Evolutionary conservation across 257 asterid genomes (phyloP).

Genomic region (Catharanthus roseus): DNA sequence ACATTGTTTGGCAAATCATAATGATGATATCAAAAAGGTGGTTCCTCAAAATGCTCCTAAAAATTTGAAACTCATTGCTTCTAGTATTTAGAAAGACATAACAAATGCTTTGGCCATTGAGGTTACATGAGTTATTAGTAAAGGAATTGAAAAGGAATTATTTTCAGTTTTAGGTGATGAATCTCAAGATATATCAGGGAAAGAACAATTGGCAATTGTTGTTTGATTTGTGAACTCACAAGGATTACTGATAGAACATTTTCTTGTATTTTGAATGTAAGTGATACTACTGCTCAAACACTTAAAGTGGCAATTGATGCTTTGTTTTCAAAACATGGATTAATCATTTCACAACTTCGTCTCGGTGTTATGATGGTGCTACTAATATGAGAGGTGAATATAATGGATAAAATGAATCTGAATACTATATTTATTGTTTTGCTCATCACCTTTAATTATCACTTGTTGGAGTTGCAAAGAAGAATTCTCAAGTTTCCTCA

Average conservation of each 20-base stretch:
- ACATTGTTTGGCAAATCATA: constrained; percentile 1
- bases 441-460: too few relatives aligned
- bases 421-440: too few relatives aligned
- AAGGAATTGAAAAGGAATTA: too few relatives aligned
- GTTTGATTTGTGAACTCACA: background rate
- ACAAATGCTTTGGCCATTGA: constrained; percentile 1
- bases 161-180: too few relatives aligned
- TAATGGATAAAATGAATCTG: too few relatives aligned
- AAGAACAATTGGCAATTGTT: constrained; percentile 1
- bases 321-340: too few relatives aligned
- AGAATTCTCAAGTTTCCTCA: background rate
- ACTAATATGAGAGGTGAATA: too few relatives aligned
- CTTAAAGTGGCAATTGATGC: too few relatives aligned
- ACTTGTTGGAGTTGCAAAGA: background rate
- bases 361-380: too few relatives aligned
- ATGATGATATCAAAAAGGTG: background rate
- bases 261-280: background rate
- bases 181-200: background rate
- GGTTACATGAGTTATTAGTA: background rate
- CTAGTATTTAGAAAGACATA: background rate
- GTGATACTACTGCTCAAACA: background rate
- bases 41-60: background rate
- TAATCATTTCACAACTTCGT: too few relatives aligned
- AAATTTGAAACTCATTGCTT: background rate
- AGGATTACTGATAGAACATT: background rate